phyloP scores from a whole-genome alignment of 331 rosid species.

The Malus hybrid region DNA sequence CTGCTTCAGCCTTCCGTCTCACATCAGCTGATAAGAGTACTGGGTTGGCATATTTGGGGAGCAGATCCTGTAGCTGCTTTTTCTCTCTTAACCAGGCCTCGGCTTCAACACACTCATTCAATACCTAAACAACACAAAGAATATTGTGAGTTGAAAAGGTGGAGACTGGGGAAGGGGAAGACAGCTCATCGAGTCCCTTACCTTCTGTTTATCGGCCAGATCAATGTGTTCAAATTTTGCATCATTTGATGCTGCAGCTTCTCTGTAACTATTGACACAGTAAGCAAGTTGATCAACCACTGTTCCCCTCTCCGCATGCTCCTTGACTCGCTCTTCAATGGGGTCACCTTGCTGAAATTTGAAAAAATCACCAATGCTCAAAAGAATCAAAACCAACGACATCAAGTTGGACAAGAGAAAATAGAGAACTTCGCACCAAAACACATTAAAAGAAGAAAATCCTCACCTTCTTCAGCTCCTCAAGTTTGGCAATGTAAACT shows the following conservation, averaged over 20 bases:
- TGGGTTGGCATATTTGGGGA: constrained; percentile 70
- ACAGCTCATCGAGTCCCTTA: not conserved
- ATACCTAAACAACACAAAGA: constrained; percentile 37
- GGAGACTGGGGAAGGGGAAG: not conserved
- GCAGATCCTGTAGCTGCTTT: constrained; percentile 60
- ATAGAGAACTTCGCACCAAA: not conserved
- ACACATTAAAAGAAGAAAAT: not conserved
- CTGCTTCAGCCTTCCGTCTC: constrained; percentile 70
- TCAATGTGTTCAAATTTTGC: constrained; percentile 86
- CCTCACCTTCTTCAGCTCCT: constrained; percentile 73
- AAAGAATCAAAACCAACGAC: not conserved
- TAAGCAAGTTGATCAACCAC: constrained; percentile 50
- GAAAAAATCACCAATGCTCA: not conserved
- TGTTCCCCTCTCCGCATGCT: constrained; percentile 57
- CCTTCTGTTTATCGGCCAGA: constrained; percentile 71
- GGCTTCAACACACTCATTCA: constrained; percentile 80
- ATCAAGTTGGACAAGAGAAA: not conserved
- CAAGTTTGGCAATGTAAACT: constrained; percentile 86
- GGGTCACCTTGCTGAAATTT: constrained; percentile 91
- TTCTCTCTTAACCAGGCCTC: constrained; percentile 88
- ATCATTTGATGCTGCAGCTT: constrained; percentile 63
- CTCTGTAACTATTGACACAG: constrained; percentile 70
- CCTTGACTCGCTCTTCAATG: constrained; percentile 72
- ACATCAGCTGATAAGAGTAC: constrained; percentile 66
- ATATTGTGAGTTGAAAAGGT: not conserved